Base-by-base conservation (phyloP, 768 basidiomycete species). In the Boletus rex-veris region DNA sequence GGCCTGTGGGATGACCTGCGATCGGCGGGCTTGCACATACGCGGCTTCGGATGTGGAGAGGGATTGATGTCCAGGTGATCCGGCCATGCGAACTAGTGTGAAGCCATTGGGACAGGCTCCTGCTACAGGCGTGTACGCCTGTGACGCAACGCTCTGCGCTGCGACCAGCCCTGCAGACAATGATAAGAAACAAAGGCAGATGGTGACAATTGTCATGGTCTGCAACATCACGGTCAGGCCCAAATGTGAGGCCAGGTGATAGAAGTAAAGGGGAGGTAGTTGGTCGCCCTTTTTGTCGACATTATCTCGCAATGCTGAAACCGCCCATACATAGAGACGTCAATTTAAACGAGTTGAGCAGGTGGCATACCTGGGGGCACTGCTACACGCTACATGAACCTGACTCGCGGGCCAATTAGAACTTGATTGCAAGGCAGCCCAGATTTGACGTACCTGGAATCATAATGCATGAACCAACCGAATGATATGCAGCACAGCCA, bases 11-110 rank as follows among this genome's bases (percentile, higher is more conserved):
- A 76, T 61, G 21, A 76, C 72, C 10, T 71, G 50, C 3, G 68
- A 48, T 19, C 63, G 62, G 10, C 76, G 72, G 4, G 63, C 55
- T 14, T 63, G 36, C 43, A 78, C 55, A 54, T 80, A 81, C 5
- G 53, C 49, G 1, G 58, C n/a, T 57, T 81, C 80, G 4, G 62
- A 59, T 0, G 59, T 3, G 47, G 71, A 71, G 33, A 81, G 71
- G 0, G 62, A 44, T 57, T 78, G 76, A 21, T 45, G 51, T 18
- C 38, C 57, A 2, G 59, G 38, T 8, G 55, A 24, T 6, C 70
- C 68, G 2, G 61, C 58, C 58, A 59, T 61, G 33, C 68, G 70
- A 24, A 71, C 68, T 37, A 71, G 63, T 1, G 50, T 18, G n/a
- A 71, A 69, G 26, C 30, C 64, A 1, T 48, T 24, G 0, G 68